phyloP scores from a whole-genome alignment of 495 filamentous ascomycete species.

The Aspergillus campestris region DNA sequence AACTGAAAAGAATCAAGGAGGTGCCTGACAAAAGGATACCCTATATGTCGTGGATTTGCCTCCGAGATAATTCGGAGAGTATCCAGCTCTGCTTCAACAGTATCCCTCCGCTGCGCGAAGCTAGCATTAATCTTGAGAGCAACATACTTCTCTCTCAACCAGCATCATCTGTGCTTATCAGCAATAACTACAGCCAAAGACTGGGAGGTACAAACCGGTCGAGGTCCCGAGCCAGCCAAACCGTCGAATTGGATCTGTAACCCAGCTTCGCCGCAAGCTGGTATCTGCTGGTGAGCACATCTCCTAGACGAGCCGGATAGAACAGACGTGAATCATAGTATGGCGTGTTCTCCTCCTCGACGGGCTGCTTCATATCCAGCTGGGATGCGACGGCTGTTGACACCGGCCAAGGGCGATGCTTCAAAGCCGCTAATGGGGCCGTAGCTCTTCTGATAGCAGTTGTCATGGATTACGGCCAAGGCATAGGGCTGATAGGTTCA shows the following conservation, averaged over 20 bases:
- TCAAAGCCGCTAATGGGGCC: neutral
- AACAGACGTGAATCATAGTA: constrained; percentile 26
- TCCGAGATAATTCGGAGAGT: constrained; percentile 10
- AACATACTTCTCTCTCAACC: constrained; percentile 22
- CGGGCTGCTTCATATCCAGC: neutral
- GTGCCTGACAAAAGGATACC: constrained; percentile 14
- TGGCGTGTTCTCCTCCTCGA: constrained; percentile 33
- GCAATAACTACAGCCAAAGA: neutral
- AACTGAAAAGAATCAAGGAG: constrained; percentile 26
- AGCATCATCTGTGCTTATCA: constrained; percentile 18
- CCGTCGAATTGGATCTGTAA: constrained; percentile 25
- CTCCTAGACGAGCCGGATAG: constrained; percentile 28
- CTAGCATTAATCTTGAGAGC: constrained; percentile 26
- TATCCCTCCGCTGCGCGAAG: constrained; percentile 5
- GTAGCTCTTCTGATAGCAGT: no score
- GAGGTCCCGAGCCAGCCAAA: constrained; percentile 32
- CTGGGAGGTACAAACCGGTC: constrained; percentile 12
- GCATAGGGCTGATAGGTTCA: no score
- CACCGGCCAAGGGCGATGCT: constrained; percentile 9
- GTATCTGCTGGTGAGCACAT: constrained; percentile 27
- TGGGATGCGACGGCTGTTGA: constrained; percentile 1
- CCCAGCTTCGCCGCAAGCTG: constrained; percentile 33
- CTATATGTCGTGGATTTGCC: constrained; percentile 37
- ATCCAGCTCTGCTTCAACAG: constrained; percentile 13
- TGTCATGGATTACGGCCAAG: no score